Evolutionary conservation across 2,329 filamentous ascomycete species (phyloP), one percentile per base, ranked within the genome.

Genomic region (Purpureocillium takamizusanense): DNA sequence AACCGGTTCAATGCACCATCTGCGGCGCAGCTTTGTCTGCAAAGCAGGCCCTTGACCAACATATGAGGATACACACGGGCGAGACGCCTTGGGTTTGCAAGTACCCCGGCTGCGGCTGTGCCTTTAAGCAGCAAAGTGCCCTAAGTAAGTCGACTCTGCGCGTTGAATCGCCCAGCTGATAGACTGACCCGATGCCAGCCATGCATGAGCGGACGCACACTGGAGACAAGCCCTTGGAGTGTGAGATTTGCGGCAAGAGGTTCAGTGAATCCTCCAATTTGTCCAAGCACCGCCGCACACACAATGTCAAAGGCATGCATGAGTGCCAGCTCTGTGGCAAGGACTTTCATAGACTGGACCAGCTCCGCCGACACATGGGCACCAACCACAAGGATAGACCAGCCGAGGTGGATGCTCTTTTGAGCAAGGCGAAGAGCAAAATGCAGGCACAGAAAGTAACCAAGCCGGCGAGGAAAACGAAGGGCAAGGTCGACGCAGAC

Each of bases 201-300:
- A 81, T 81, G 66, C 81, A 85, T 48, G 70, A 72, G 48, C 69
- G 78, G 30, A 78, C 72, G 2, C 81, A 84, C 49, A 81, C 79
- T 1, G 76, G 78, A 31, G 70, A 75, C 34, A 83, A 82, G 50
- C 78, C 78, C 0, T 58, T 82, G 0, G 57, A 63, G 33, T 82
- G 78, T 45, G 67, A 74, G 2, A 61, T 71, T 21, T 83, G 78
- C 46, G 66, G 65, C 33, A 78, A 76, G 49, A 59, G 59, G 9
- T 83, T 83, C 51, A 70, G 73, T 42, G 77, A 83, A 52, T 81
- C 77, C 0, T 81, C 77, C 4, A 83, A 82, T 48, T 59, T 82
- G 14, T 76, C 77, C 36, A 83, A 82, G 48, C 78, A 83, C 51
- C 69, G 72, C 36, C 74, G 76, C 45, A 82, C 70, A 7, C 78